Evolutionary conservation across 2,329 filamentous ascomycete genomes (phyloP).

Genomic region (Diaporthe sp.): DNA sequence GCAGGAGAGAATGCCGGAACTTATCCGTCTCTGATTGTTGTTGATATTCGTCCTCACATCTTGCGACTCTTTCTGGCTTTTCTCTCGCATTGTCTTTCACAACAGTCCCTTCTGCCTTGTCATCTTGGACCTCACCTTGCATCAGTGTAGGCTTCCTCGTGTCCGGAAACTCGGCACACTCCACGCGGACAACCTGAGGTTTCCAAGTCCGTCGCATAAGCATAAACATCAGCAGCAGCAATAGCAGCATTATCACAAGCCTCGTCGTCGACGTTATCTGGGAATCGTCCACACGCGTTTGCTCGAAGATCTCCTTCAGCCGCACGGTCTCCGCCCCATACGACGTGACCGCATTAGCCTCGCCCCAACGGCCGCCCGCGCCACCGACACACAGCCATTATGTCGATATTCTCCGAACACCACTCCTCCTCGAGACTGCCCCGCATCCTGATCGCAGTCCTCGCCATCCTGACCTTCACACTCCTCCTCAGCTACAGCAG

Average conservation of each 20-base stretch:
- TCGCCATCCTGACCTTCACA: constrained; percentile 45
- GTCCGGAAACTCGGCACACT: not conserved
- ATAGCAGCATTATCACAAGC: not conserved
- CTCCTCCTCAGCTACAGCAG: constrained; percentile 48
- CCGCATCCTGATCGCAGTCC: constrained; percentile 44
- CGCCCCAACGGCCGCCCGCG: not conserved
- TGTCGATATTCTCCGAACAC: constrained; percentile 17
- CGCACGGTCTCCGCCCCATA: not conserved
- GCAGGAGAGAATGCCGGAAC: constrained; percentile 8
- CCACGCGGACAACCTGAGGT: not conserved
- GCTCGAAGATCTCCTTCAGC: not conserved
- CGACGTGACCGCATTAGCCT: constrained; percentile 1
- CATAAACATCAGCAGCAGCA: not conserved
- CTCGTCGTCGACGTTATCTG: not conserved
- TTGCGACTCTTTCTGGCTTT: not conserved
- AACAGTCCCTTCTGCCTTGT: constrained; percentile 12
- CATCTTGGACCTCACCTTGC: not conserved
- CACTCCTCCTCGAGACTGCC: constrained; percentile 40
- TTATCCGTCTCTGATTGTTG: not conserved
- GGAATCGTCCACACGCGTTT: not conserved
- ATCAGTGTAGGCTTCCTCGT: not conserved
- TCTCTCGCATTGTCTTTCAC: not conserved
- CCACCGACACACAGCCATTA: not conserved
- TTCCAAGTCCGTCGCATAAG: not conserved
- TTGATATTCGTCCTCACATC: not conserved